A percentile compares a stretch with the other conserved stretches of the same genome.
Conservation (phyloP, 768 basidiomycete species). For the Hygrophorus russula region DNA sequence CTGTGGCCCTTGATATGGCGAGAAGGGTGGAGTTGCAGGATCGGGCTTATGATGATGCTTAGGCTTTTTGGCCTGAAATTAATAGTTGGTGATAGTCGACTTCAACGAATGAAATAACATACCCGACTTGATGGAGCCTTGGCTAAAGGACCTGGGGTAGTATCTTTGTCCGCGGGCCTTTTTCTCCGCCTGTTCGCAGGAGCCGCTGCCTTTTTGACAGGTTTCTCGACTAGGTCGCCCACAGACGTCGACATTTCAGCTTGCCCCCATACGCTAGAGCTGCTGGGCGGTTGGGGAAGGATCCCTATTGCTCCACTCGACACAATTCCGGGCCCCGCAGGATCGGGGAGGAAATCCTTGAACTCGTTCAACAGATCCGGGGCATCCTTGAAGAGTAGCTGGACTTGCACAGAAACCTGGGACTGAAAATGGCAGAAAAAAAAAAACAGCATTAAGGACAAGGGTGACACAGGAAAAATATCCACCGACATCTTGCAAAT, state of each 20-base stretch:
- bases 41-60: constrained; percentile 56
- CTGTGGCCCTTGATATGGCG: constrained; percentile 32
- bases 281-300: constrained; percentile 30
- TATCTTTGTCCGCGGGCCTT: constrained; percentile 55
- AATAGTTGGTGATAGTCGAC: not conserved
- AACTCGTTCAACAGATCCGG: constrained; percentile 74
- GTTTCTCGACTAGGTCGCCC: constrained; percentile 24
- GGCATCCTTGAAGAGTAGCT: constrained; percentile 70
- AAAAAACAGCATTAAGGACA: constrained; percentile 3
- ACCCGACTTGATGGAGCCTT: constrained; percentile 41
- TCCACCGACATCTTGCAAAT: constrained; percentile 56
- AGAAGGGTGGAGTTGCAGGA: constrained; percentile 41
- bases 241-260: constrained; percentile 23
- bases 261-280: constrained; percentile 27
- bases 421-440: constrained; percentile 33
- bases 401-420: constrained; percentile 75
- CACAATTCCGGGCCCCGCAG: constrained; percentile 28
- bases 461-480: constrained; percentile 5
- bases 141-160: constrained; percentile 43
- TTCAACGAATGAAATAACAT: constrained; percentile 12
- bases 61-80: constrained; percentile 43
- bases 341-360: constrained; percentile 71
- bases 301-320: constrained; percentile 31
- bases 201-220: constrained; percentile 32
- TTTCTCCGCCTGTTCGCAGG: constrained; percentile 45